Percentiles rank a stretch among this genome's conserved stretches.
Conservation (phyloP, 352 stramenopile species). For the Phytophthora pseudosyringae region DNA sequence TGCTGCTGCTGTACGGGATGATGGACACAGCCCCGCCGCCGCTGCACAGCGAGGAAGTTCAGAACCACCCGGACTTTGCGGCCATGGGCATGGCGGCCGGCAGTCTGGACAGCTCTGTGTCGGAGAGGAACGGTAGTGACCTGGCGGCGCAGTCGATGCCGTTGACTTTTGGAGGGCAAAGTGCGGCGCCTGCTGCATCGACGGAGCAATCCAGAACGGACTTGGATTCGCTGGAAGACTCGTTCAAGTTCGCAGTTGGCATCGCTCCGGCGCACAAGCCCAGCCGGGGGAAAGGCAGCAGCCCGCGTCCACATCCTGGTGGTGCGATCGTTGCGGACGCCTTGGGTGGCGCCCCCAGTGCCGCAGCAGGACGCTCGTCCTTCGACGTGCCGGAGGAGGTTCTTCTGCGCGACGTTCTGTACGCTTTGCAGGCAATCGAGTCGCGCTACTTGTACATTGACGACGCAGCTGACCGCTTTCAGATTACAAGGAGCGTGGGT, state of each 20-base stretch:
- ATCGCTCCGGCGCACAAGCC: slow-evolving; percentile 54
- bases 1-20: slow-evolving; percentile 69
- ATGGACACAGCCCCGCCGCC: slow-evolving; percentile 58
- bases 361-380: slow-evolving; percentile 29
- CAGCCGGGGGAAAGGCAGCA: slow-evolving; percentile 31
- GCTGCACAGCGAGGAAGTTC: slow-evolving; percentile 10
- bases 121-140: slow-evolving; percentile 6
- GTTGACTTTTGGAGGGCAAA: slow-evolving; percentile 20
- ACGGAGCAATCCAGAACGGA: slow-evolving; percentile 32
- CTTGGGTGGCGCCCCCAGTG: neutral
- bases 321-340: slow-evolving; percentile 2
- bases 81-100: slow-evolving; percentile 12
- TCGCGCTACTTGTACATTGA: slow-evolving; percentile 91
- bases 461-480: slow-evolving; percentile 71
- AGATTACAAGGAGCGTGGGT: slow-evolving; percentile 77
- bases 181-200: slow-evolving; percentile 1
- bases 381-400: slow-evolving; percentile 88
- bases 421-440: slow-evolving; percentile 93
- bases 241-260: slow-evolving; percentile 78
- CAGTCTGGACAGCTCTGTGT: slow-evolving; percentile 24
- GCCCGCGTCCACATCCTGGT: slow-evolving; percentile 19
- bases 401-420: slow-evolving; percentile 92
- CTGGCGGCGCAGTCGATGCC: slow-evolving; percentile 32
- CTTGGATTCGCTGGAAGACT: slow-evolving; percentile 75
- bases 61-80: slow-evolving; percentile 11